Percentiles rank a stretch among this genome's conserved stretches.
Evolutionary conservation across 371 early-diverging fungal genomes (phyloP).

Genomic region (Mucor ambiguus): DNA sequence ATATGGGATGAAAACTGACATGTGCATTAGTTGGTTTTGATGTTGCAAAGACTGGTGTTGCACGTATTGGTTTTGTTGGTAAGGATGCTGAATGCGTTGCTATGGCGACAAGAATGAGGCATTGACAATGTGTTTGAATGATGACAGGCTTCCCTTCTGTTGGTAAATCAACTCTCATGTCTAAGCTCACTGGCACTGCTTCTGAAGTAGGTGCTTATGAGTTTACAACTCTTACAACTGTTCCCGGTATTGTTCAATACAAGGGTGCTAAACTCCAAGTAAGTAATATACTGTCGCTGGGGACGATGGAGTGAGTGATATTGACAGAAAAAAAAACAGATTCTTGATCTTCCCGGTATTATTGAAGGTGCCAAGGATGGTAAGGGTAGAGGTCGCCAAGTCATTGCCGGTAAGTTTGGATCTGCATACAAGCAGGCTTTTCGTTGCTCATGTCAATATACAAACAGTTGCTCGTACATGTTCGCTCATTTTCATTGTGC

Average conservation of each 20-base stretch:
- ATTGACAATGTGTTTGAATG: background rate
- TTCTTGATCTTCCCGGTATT: slow-evolving; percentile 88
- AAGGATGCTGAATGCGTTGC: slow-evolving; percentile 5
- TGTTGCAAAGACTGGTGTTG: slow-evolving; percentile 97
- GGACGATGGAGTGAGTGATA: background rate
- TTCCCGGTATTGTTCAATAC: slow-evolving; percentile 96
- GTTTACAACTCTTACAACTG: slow-evolving; percentile 99
- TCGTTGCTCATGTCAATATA: background rate
- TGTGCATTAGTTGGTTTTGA: slow-evolving; percentile 83
- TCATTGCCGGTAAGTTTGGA: slow-evolving; percentile 63
- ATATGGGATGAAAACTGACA: background rate
- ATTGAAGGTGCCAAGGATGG: slow-evolving; percentile 99
- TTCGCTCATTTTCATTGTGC: slow-evolving; percentile 91
- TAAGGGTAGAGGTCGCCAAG: slow-evolving; percentile 99
- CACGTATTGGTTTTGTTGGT: slow-evolving; percentile 93
- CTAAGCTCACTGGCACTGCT: slow-evolving; percentile 96
- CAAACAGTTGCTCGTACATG: slow-evolving; percentile 90
- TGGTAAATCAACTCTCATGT: slow-evolving; percentile 97
- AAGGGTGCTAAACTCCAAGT: slow-evolving; percentile 96
- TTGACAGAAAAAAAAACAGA: slow-evolving; percentile 18
- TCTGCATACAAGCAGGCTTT: background rate
- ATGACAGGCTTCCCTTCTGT: slow-evolving; percentile 95
- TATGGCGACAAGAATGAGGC: background rate
- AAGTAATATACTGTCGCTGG: background rate
- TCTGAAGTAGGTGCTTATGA: slow-evolving; percentile 98